Evolutionary conservation across 352 stramenopile species (phyloP), one percentile per base, ranked within the genome.

Genomic region (Globisporangium orthogonon): DNA sequence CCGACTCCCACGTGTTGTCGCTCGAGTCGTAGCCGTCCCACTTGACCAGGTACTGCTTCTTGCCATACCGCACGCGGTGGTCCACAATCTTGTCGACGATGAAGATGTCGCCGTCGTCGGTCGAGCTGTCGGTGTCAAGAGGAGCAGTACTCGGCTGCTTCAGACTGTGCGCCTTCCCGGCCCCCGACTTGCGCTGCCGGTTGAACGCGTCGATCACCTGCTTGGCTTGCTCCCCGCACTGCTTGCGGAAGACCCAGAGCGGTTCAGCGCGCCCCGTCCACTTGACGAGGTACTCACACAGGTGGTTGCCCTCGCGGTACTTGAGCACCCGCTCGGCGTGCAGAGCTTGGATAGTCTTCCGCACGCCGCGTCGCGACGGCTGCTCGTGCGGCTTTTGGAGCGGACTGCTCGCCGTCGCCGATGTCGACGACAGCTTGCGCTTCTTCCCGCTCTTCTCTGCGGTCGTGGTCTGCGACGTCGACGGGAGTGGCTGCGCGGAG

Each of bases 1-100:
- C 76, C 28, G 65, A 39, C 51, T 91, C 78, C 78, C 78, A 91
- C 29, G 78, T 89, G 62, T 91, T 81, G 47, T 85, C 70, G 41
- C 69, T 75, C 30, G 69, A 69, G 43, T 77, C 67, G 61, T 89
- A 91, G 33, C 72, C 74, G 50, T 89, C 77, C 78, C 81, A 91
- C 44, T 75, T 74, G 3, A 91, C 78, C 0, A 79, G 58, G 52
- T 88, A 91, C 58, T 86, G 54, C 18, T 74, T 76, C 53, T 70
- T 79, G 37, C 66, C 64, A 40, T 66, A 60, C 18, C 60, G 57
- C n/a, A 66, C 50, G 17, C 75, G 73, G 45, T 87, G 66, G 57
- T 60, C 69, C 3, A 89, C 73, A 35, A 91, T 84, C 52, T 78
- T 73, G 40, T 89, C 76, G 23, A 88, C 80, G 28, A 64, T 77